Evolutionary conservation across 192 early-diverging fungal species (phyloP).

Genomic region (Gamsiella multidivaricata): DNA sequence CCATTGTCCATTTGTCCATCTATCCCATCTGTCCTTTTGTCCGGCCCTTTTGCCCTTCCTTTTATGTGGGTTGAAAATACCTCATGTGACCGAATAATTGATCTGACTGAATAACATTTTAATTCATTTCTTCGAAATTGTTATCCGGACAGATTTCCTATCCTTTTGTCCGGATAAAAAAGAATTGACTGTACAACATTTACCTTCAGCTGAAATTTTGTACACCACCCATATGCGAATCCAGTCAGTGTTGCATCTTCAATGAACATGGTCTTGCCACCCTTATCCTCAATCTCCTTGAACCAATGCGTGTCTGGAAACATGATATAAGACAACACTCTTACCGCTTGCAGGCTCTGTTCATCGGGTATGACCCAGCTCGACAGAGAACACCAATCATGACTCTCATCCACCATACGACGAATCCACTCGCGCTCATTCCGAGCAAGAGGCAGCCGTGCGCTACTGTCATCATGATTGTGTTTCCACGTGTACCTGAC

Average conservation of each 20-base stretch:
- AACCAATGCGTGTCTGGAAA: neutral
- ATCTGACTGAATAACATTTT: too few species aligned
- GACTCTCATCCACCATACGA: conserved; percentile 21
- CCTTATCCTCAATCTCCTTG: conserved; percentile 11
- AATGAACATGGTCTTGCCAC: conserved; percentile 12
- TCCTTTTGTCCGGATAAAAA: too few species aligned
- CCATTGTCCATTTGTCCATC: too few species aligned
- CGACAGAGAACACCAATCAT: conserved; percentile 8
- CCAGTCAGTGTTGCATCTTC: conserved; percentile 5
- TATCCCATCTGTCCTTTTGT: too few species aligned
- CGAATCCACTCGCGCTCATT: conserved; percentile 10
- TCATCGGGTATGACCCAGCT: conserved; percentile 6
- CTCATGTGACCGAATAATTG: too few species aligned
- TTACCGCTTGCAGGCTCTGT: too few species aligned
- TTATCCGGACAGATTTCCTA: too few species aligned
- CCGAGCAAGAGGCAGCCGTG: conserved; percentile 11
- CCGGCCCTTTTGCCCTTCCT: too few species aligned
- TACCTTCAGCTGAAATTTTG: conserved; percentile 16
- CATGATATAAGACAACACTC: too few species aligned
- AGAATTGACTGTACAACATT: too few species aligned
- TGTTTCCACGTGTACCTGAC: conserved; percentile 8
- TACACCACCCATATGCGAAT: conserved; percentile 20
- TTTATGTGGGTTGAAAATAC: too few species aligned
- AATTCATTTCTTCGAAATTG: too few species aligned
- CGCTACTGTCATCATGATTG: conserved; percentile 18